These are phyloP conservation scores for Coemansia sp. DNA, from an alignment of 192 early-diverging fungal genomes.

Conservation along the genomic window DNA sequence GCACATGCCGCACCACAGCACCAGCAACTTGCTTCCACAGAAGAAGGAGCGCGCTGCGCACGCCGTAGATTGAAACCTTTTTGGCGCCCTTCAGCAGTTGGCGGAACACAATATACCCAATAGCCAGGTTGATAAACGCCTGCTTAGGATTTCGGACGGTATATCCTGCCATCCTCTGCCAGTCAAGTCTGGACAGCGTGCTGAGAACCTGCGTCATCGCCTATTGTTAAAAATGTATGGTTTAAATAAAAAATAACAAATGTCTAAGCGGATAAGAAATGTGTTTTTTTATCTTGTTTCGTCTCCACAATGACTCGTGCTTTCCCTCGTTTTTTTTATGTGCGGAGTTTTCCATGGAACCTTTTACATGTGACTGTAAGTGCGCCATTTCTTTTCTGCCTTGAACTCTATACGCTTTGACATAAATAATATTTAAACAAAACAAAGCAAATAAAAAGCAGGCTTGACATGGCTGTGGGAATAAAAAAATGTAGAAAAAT, in stretches of 20 bases:
- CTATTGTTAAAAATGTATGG: background rate
- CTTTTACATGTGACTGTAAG: background rate
- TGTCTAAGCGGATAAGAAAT: background rate
- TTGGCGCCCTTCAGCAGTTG: conserved; percentile 28
- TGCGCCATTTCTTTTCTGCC: background rate
- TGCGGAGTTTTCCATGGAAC: background rate
- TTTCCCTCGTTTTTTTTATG: background rate
- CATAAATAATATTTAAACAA: background rate
- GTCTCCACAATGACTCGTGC: background rate
- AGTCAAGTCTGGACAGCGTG: conserved; percentile 50
- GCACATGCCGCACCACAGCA: conserved; percentile 29
- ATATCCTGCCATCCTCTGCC: conserved; percentile 37
- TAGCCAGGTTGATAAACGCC: conserved; percentile 37
- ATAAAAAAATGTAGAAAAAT: background rate
- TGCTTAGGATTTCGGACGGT: conserved; percentile 43
- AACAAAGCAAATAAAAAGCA: too few relatives aligned
- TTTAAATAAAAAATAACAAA: background rate
- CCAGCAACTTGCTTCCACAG: conserved; percentile 40
- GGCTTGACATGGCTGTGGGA: conserved; percentile 1
- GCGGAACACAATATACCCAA: conserved; percentile 47
- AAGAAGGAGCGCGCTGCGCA: conserved; percentile 20
- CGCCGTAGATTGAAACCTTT: conserved; percentile 39
- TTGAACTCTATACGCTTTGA: too few relatives aligned
- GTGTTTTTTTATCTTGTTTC: background rate
- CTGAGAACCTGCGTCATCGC: conserved; percentile 44